Percentiles rank a stretch among this genome's conserved stretches.
phyloP scores from a whole-genome alignment of 2,329 filamentous ascomycete genomes.

The Zasmidium cellare region DNA sequence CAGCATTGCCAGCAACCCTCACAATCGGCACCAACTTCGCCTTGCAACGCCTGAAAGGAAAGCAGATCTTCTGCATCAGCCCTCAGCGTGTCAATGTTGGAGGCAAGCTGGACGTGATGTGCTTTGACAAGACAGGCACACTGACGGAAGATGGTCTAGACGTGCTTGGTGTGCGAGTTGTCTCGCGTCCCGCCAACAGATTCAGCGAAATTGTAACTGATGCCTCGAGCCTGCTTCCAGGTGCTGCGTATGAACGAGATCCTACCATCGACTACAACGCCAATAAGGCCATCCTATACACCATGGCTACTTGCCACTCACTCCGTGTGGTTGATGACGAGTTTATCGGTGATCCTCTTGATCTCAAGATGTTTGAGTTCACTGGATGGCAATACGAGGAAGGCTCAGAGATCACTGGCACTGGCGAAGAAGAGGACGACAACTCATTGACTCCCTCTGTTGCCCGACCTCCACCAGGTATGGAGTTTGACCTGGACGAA shows the following conservation, averaged over 20 bases:
- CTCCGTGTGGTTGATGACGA: conserved; percentile 83
- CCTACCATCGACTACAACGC: conserved; percentile 60
- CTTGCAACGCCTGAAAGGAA: conserved; percentile 77
- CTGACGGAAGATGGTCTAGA: conserved; percentile 95
- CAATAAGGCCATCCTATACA: conserved; percentile 75
- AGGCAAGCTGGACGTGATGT: conserved; percentile 92
- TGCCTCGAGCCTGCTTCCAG: conserved; percentile 59
- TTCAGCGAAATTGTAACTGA: conserved; percentile 78
- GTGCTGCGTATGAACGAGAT: conserved; percentile 57
- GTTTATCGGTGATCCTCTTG: conserved; percentile 87
- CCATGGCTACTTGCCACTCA: conserved; percentile 97
- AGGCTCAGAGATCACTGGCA: conserved; percentile 65
- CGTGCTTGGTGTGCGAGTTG: conserved; percentile 82
- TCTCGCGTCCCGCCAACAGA: conserved; percentile 60
- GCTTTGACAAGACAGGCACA: conserved; percentile 99
- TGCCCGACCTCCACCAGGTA: conserved; percentile 71
- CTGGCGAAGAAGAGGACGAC: conserved; percentile 72
- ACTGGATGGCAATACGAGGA: conserved; percentile 92
- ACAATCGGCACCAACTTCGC: conserved; percentile 98
- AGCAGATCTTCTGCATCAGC: conserved; percentile 96
- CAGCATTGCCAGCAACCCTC: conserved; percentile 88
- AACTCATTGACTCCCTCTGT: conserved; percentile 80
- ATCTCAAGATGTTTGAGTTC: conserved; percentile 98
- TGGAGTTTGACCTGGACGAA: conserved; percentile 59
- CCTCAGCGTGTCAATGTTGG: conserved; percentile 96